Percentiles rank a stretch among this genome's conserved stretches.
These are phyloP conservation scores for Syncephalastrum contaminatum DNA, from an alignment of 371 early-diverging fungal species.

Conservation along the genomic window DNA sequence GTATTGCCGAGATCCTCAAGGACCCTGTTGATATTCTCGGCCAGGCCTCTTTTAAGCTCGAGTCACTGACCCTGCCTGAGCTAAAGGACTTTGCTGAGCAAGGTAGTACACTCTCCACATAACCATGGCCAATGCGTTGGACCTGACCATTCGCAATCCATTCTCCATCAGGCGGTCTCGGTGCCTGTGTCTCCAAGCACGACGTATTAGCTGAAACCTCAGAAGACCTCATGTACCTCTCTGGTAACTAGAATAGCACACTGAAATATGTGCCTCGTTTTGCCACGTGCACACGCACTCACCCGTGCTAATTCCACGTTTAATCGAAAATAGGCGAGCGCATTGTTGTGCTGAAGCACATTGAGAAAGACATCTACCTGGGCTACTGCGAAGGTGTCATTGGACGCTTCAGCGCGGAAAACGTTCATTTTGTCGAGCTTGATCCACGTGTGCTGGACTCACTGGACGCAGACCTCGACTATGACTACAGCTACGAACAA, in stretches of 20 bases:
- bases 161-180: slow-evolving; percentile 35
- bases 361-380: slow-evolving; percentile 45
- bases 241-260: slow-evolving; percentile 29
- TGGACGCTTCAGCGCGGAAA: slow-evolving; percentile 55
- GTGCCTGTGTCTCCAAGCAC: slow-evolving; percentile 50
- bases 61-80: slow-evolving; percentile 29
- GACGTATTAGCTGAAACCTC: slow-evolving; percentile 52
- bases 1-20: slow-evolving; percentile 30
- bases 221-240: slow-evolving; percentile 58
- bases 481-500: slow-evolving; percentile 9
- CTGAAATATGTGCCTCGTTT: too few relatives aligned
- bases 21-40: slow-evolving; percentile 34
- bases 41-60: slow-evolving; percentile 31
- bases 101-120: slow-evolving; percentile 17
- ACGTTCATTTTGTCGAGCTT: slow-evolving; percentile 57
- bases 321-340: slow-evolving; percentile 30
- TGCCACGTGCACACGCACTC: too few relatives aligned
- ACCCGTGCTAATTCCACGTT: neutral
- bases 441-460: slow-evolving; percentile 52
- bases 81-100: slow-evolving; percentile 44
- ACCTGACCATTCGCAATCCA: neutral
- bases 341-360: slow-evolving; percentile 44
- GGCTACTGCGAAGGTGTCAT: slow-evolving; percentile 62
- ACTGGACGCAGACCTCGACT: slow-evolving; percentile 41
- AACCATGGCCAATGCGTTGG: neutral